A percentile compares a stretch with the other conserved stretches of the same genome.
These are phyloP conservation scores for Alternaria longipes DNA, from an alignment of 2,329 filamentous ascomycete species.

Conservation along the genomic window DNA sequence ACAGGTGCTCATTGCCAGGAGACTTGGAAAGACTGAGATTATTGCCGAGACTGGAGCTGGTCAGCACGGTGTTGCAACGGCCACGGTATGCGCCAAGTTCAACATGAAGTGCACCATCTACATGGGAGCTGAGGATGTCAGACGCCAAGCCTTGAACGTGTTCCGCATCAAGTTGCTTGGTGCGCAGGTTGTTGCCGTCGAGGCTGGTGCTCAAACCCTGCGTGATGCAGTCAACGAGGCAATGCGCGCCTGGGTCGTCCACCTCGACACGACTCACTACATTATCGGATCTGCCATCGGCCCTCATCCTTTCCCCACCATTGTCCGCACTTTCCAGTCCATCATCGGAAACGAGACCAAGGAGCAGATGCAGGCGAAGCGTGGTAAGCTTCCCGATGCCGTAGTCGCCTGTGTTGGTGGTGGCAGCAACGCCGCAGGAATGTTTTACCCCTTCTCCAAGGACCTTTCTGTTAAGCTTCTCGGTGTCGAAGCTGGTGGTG, in stretches of 20 bases:
- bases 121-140: constrained; percentile 98
- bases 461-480: constrained; percentile 87
- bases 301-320: constrained; percentile 96
- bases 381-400: constrained; percentile 90
- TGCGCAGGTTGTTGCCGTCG: constrained; percentile 90
- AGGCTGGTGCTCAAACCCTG: constrained; percentile 78
- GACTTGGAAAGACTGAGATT: constrained; percentile 93
- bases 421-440: constrained; percentile 92
- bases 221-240: constrained; percentile 88
- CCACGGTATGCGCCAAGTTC: constrained; percentile 97
- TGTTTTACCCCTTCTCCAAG: constrained; percentile 96
- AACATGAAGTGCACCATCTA: constrained; percentile 98
- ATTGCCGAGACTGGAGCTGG: constrained; percentile 98
- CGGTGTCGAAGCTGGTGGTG: constrained; percentile 94
- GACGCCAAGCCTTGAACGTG: constrained; percentile 94
- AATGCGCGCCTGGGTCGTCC: constrained; percentile 89
- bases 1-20: constrained; percentile 84
- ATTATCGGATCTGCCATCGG: constrained; percentile 98
- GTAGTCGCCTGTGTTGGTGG: constrained; percentile 97
- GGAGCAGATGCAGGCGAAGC: constrained; percentile 83
- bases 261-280: constrained; percentile 95
- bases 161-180: constrained; percentile 98
- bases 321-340: constrained; percentile 96
- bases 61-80: constrained; percentile 97
- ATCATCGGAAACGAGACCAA: constrained; percentile 97